Evolutionary conservation across 192 early-diverging fungal species (phyloP), one percentile per base, ranked within the genome.

Genomic region (Paraglomus brasilianum): DNA sequence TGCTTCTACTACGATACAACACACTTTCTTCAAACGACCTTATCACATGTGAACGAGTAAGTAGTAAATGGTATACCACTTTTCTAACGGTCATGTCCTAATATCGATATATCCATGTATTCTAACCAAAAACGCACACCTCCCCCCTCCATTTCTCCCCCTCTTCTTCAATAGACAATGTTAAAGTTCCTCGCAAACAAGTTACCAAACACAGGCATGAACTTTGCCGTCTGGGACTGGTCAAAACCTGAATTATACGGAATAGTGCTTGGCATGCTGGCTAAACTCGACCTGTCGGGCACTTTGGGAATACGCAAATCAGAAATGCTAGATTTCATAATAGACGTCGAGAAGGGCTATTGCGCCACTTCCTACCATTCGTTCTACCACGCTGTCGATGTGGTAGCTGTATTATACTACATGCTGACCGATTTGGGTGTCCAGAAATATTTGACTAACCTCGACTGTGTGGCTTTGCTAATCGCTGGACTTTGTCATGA

Each of bases 401-500:
- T 97, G 0, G 87, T 89, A 1, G 84, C 87, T 47, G 89, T 94
- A 66, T 81, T 95, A 7, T 92, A 88, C 75, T 90, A 89, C 59
- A 86, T 93, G 71, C 76, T 96, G 6, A 77, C 73, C 22, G 85
- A 92, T 44, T 81, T 92, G 72, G 87, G 83, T 42, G 84, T 89
- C 0, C 78, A 81, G 1, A 83, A 86, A 5, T 90, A 89, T 59
- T 73, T 94, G 9, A 86, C 86, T 8, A 70, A 82, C 22, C 78
- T 86, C 8, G 93, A 95, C 61, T 83, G 90, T 69, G 87, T 89
- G 11, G 82, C 86, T 10, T 70, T 96, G 43, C 74, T 97, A 5
- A 84, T 97, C 39, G 85, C 91, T 47, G 95, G 88, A 8, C 85
- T 97, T 41, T 92, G 92, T 66, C 95, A 97, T 73, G 95, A 97